A percentile compares a stretch with the other conserved stretches of the same genome.
phyloP scores from a whole-genome alignment of 2,329 filamentous ascomycete species.

The Paracamarosporium sp. region DNA sequence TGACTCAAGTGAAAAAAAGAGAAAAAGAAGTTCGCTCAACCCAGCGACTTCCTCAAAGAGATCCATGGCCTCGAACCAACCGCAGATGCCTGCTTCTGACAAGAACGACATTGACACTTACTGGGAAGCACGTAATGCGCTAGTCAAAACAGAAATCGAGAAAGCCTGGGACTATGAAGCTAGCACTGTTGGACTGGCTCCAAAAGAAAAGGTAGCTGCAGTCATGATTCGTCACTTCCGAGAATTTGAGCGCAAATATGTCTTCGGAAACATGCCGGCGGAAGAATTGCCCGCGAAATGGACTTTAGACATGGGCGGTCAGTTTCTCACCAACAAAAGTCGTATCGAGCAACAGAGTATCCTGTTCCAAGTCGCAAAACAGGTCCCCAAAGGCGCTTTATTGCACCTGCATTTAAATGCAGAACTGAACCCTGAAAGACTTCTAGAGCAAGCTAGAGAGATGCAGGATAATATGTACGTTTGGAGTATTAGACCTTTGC shows the following conservation, averaged over 20 bases:
- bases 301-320: constrained; percentile 56
- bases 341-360: constrained; percentile 58
- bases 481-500: constrained; percentile 64
- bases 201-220: constrained; percentile 38
- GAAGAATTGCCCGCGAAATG: constrained; percentile 49
- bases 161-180: constrained; percentile 47
- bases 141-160: constrained; percentile 40
- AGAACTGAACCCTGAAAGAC: constrained; percentile 67
- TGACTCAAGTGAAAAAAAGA: constrained; percentile 43
- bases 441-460: constrained; percentile 62
- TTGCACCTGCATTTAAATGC: constrained; percentile 81
- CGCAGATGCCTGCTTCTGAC: neutral
- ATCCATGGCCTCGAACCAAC: constrained; percentile 12
- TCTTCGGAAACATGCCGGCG: constrained; percentile 52
- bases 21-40: constrained; percentile 33
- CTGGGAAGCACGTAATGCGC: constrained; percentile 20
- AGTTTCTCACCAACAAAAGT: constrained; percentile 53
- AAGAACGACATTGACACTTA: constrained; percentile 22
- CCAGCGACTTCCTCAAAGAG: constrained; percentile 20
- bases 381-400: constrained; percentile 74
- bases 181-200: constrained; percentile 24
- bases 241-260: constrained; percentile 50
- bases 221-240: constrained; percentile 46
- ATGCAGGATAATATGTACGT: constrained; percentile 70
- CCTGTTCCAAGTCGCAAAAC: constrained; percentile 63